Base-by-base conservation (phyloP, 495 filamentous ascomycete species). In the Geopyxis carbonaria region DNA sequence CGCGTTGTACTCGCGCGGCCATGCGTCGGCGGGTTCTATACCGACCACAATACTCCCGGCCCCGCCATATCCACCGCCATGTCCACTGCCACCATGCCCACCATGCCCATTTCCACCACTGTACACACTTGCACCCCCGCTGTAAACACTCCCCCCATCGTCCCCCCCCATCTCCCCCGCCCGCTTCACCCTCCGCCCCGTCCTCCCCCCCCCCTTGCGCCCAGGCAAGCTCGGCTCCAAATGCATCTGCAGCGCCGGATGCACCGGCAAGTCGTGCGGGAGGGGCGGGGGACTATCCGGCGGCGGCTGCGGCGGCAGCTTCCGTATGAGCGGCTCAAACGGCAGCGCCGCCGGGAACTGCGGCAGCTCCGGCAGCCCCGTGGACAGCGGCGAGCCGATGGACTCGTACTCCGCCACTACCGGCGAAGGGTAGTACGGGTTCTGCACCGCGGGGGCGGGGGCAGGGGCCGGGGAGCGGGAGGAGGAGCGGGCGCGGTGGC, bases 281-380 rank as follows among this genome's bases (percentile, higher is more conserved):
- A 56, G 42, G 10, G 53, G 53, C 8, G 51, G 51, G 1, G 51
- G 53, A 2, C 51, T 55, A 15, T 42, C 36, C 3, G 52, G 47
- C 11, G 45, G 48, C 14, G 45, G 30, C 32, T 47, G 44, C 19
- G 51, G 51, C 2, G 51, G 52, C 6, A 54, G 51, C 27, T 54
- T 49, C 4, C 46, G 46, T 25, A 56, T 55, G n/a, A 54, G 22
- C 15, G 51, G 51, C 11, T 55, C 51, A 33, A 51, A 53, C 7
- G 36, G 28, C 5, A 45, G 28, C 9, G 42, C 24, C 24, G 40
- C 35, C 11, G 52, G 51, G 7, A 55, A 13, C 31, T 40, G 29
- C 32, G 41, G 45, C 2, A n/a, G 22, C 16, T 28, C n/a, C 2
- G 28, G 23, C 5, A 15, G 15, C 23, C 8, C 16, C 5, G 13